phyloP scores from a whole-genome alignment of 805 yeast species.

The Ogataea trehaloabstinens region DNA sequence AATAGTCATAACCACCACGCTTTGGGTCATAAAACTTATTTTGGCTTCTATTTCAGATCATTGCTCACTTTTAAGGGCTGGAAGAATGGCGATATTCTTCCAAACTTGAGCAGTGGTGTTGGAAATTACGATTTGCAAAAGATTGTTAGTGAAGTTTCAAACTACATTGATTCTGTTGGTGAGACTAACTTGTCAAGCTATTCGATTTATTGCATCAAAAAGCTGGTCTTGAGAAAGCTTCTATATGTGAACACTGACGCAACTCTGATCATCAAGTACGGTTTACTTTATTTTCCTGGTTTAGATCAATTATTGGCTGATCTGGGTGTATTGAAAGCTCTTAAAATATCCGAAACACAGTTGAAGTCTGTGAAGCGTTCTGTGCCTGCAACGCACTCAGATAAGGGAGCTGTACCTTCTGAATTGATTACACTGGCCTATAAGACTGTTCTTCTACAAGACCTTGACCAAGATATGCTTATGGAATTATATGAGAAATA shows the following conservation, averaged over 20 bases:
- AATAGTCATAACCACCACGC: neutral
- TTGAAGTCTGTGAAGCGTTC: neutral
- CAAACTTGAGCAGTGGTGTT: neutral
- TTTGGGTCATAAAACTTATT: neutral
- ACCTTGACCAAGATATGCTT: neutral
- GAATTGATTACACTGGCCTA: neutral
- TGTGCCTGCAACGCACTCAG: neutral
- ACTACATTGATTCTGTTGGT: neutral
- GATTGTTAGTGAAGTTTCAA: neutral
- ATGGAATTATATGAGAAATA: neutral
- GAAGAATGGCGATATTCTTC: neutral
- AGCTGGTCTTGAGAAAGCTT: neutral
- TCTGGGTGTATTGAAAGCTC: neutral
- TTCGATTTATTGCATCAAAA: neutral
- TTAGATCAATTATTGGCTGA: neutral
- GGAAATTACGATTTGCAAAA: neutral
- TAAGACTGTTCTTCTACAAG: neutral
- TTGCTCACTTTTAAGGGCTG: neutral
- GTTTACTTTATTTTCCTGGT: conserved; percentile 1
- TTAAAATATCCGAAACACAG: neutral
- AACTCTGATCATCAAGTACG: conserved; percentile 1
- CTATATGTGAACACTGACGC: neutral
- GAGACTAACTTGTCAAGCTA: neutral
- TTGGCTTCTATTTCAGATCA: neutral
- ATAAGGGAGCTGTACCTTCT: neutral